Evolutionary conservation across 225 moss, liverwort and hornwort species (phyloP).

Genomic region (Antitrichia curtipendula): DNA sequence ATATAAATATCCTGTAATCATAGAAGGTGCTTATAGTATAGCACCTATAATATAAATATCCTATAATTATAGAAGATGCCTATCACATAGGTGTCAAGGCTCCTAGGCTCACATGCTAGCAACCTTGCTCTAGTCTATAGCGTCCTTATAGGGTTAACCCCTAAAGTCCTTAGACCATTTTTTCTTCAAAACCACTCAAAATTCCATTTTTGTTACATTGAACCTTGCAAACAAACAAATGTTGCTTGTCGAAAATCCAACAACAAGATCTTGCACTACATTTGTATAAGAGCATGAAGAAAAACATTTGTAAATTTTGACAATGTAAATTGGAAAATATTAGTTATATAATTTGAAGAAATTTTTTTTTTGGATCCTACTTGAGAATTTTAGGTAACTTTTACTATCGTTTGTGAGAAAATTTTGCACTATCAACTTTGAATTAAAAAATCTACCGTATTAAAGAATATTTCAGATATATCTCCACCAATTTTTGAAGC

Average conservation of each 20-base stretch:
- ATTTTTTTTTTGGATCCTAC: neutral
- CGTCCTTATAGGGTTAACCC: too few relatives aligned
- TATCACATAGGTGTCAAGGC: too few relatives aligned
- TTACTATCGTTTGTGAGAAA: fast-evolving
- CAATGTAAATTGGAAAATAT: neutral
- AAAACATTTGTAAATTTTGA: neutral
- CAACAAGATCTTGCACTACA: too few relatives aligned
- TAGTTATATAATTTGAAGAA: neutral
- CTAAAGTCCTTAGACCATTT: neutral
- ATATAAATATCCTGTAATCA: too few relatives aligned
- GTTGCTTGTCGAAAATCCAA: neutral
- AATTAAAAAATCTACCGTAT: neutral
- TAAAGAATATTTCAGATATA: neutral
- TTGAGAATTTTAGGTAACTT: neutral
- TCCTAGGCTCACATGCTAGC: too few relatives aligned
- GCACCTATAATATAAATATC: too few relatives aligned
- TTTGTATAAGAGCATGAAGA: neutral
- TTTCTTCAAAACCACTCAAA: neutral
- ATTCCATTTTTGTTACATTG: neutral
- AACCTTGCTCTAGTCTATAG: too few relatives aligned
- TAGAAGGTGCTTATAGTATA: too few relatives aligned
- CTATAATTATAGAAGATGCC: too few relatives aligned
- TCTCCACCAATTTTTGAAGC: neutral
- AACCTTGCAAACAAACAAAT: too few relatives aligned
- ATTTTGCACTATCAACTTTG: neutral